These are phyloP conservation scores for Staphylotrichum tortipilum DNA, from an alignment of 495 filamentous ascomycete genomes.

Conservation along the genomic window DNA sequence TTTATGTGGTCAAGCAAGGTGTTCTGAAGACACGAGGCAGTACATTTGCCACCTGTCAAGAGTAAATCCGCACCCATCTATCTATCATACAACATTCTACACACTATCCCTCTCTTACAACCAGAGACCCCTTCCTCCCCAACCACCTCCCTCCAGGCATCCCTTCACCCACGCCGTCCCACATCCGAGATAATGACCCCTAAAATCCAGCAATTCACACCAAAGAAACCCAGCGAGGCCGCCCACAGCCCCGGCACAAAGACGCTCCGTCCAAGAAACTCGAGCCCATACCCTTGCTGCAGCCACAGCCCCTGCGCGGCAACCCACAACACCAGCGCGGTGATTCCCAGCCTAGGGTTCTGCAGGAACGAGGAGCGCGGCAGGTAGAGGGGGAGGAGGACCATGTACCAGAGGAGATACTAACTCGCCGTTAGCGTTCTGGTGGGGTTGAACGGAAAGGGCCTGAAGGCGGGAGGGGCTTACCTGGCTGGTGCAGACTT, in stretches of 20 bases:
- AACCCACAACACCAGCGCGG: constrained; percentile 63
- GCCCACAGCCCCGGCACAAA: constrained; percentile 80
- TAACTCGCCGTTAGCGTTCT: no score
- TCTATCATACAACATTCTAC: neutral
- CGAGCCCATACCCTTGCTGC: constrained; percentile 77
- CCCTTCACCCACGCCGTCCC: no score
- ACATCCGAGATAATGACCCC: constrained; percentile 69
- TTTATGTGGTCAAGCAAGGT: no score
- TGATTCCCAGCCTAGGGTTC: constrained; percentile 49
- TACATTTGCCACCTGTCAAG: no score
- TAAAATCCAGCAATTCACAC: constrained; percentile 78
- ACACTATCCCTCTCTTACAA: neutral
- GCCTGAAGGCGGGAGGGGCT: constrained; percentile 1
- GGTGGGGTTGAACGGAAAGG: neutral
- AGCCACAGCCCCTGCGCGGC: constrained; percentile 70
- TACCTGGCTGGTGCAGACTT: constrained; percentile 97
- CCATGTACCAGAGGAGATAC: constrained; percentile 98
- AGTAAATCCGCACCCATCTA: no score
- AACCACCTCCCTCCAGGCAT: no score
- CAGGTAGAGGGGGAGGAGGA: constrained; percentile 86
- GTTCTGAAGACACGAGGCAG: no score
- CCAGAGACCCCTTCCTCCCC: neutral
- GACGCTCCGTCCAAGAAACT: constrained; percentile 78
- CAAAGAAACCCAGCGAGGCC: constrained; percentile 68
- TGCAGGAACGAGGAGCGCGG: constrained; percentile 64